Evolutionary conservation across 352 stramenopile species (phyloP), one percentile per base, ranked within the genome.

Genomic region (Pythium scleroteichum): DNA sequence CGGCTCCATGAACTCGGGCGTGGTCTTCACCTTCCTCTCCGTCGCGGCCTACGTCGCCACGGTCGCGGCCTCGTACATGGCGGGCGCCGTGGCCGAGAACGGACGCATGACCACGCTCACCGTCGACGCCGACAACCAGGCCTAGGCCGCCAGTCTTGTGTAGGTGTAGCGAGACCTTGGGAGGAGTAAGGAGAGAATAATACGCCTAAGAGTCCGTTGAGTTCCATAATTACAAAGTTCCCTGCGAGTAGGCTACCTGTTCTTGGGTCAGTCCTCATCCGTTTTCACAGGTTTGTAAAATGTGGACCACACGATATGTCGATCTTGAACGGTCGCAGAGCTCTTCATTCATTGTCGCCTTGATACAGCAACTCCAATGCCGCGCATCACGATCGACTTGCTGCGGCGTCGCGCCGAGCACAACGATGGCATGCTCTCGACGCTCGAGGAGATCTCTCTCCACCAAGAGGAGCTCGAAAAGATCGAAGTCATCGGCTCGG

Each of bases 381-480:
- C 77, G 50, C 75, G 74, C 38, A 92, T 96, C 57, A 96, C 87
- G 40, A 69, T 91, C 16, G 76, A 90, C 35, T 72, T 96, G 53
- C 67, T 96, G 50, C 85, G 85, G 39, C 93, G 94, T 66, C 81
- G 87, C n/a, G 86, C 95, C 24, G 95, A 98, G 70, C 95, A 98
- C 76, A 98, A 98, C 74, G 91, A 98, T 66, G 71, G 90, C 27
- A 80, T 98, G 8, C 80, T 98, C 42, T 95, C 88, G 33, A 97
- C 84, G 24, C 79, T 98, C 10, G 94, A 98, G 64, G 95, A 98
- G 75, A 85, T 98, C 20, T 92, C 89, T 40, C 68, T 98, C 27
- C 85, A 95, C 59, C 86, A 95, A 73, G 91, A 98, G 65, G 94
- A 98, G 67, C 72, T 98, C 40, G 92, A 97, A 72, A 82, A 81